Conservation (phyloP, 257 asterid species). For the Cordia subcordata region DNA sequence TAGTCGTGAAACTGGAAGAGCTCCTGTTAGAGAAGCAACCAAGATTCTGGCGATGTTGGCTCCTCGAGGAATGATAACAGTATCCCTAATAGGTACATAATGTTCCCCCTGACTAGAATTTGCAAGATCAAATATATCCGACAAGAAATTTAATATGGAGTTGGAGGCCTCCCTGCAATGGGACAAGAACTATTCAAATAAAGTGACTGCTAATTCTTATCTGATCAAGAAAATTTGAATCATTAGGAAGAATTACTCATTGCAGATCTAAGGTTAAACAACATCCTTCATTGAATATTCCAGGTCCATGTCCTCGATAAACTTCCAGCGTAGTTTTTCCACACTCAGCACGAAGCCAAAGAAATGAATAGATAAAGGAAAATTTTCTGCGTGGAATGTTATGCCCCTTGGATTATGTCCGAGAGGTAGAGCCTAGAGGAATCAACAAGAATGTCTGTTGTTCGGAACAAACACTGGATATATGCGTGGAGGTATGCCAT, state of each 20-base stretch:
- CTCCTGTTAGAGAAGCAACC: slow-evolving; percentile 86
- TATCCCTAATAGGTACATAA: slow-evolving; percentile 66
- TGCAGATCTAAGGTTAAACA: no score
- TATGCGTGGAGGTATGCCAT: no score
- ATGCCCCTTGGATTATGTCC: no score
- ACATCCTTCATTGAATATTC: no score
- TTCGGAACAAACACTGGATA: no score
- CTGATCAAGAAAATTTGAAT: background rate
- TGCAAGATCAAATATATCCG: slow-evolving; percentile 75
- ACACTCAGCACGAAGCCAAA: no score
- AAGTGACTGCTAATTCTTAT: background rate
- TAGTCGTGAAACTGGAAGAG: slow-evolving; percentile 86
- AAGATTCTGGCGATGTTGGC: slow-evolving; percentile 66
- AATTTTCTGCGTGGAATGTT: no score
- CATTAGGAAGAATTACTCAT: background rate
- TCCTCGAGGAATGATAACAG: slow-evolving; percentile 77
- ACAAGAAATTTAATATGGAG: slow-evolving; percentile 75
- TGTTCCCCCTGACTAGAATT: slow-evolving; percentile 64
- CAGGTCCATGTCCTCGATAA: no score
- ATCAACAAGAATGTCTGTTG: no score
- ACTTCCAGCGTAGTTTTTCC: no score
- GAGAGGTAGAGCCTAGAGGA: no score
- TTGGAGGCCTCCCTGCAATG: slow-evolving; percentile 97
- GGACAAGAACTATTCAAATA: background rate
- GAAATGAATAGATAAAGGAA: no score